phyloP scores from a whole-genome alignment of 768 basidiomycete species.

The Pleurotus platypus region DNA sequence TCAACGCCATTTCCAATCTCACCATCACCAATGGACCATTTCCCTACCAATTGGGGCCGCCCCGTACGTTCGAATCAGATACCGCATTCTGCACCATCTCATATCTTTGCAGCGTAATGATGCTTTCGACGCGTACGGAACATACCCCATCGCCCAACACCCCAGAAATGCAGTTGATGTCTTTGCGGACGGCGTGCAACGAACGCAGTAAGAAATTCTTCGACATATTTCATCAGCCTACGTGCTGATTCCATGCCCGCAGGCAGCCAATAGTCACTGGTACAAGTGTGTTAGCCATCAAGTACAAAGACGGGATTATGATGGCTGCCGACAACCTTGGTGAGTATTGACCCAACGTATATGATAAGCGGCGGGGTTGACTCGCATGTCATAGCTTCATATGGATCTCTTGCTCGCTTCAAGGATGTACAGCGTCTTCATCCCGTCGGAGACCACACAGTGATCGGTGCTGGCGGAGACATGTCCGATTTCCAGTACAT shows the following conservation, averaged over 20 bases:
- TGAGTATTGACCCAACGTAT: slow-evolving; percentile 27
- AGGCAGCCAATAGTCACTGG: slow-evolving; percentile 96
- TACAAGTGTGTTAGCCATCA: slow-evolving; percentile 91
- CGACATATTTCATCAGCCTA: no score
- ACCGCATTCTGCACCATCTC: background rate
- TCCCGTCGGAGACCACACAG: slow-evolving; percentile 76
- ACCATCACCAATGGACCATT: slow-evolving; percentile 63
- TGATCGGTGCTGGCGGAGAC: slow-evolving; percentile 92
- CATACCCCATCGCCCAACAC: slow-evolving; percentile 70
- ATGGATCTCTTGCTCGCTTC: slow-evolving; percentile 96
- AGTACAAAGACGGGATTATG: slow-evolving; percentile 96
- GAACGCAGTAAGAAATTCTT: slow-evolving; percentile 58
- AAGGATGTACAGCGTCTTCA: slow-evolving; percentile 90
- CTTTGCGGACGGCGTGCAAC: slow-evolving; percentile 67
- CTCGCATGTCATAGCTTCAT: slow-evolving; percentile 62
- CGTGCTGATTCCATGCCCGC: background rate
- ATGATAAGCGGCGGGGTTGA: background rate
- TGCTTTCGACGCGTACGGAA: slow-evolving; percentile 68
- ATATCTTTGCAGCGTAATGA: slow-evolving; percentile 58
- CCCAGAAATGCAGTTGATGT: slow-evolving; percentile 48
- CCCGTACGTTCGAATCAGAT: slow-evolving; percentile 44
- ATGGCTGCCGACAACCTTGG: slow-evolving; percentile 98
- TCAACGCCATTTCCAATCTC: slow-evolving; percentile 1
- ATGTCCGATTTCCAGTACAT: slow-evolving; percentile 98
- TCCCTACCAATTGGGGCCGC: slow-evolving; percentile 80